A percentile compares a stretch with the other conserved stretches of the same genome.
These are phyloP conservation scores for Xylaria sp. DNA, from an alignment of 2,329 filamentous ascomycete species.

Conservation along the genomic window DNA sequence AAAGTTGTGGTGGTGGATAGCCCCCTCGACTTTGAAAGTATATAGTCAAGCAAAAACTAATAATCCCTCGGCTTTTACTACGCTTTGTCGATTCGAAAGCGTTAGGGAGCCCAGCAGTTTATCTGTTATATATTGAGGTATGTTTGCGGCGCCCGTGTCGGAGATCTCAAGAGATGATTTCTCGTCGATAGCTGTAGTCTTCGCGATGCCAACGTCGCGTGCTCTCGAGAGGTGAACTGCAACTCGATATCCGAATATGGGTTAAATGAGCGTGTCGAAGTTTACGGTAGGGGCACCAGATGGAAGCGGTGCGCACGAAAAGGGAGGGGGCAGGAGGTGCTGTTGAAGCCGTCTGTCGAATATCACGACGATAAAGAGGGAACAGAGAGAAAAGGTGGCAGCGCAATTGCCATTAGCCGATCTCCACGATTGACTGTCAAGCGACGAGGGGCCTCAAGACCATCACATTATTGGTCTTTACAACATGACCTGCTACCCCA, in stretches of 20 bases:
- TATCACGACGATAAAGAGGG: conserved; percentile 30
- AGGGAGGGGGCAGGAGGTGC: conserved; percentile 26
- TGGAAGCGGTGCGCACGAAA: background rate
- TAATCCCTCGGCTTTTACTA: background rate
- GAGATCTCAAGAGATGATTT: conserved; percentile 1
- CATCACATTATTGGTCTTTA: conserved; percentile 2
- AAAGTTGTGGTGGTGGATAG: background rate
- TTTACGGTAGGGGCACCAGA: background rate
- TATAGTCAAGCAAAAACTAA: background rate
- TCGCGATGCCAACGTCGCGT: conserved; percentile 23
- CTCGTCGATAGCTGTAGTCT: background rate
- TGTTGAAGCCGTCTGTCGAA: conserved; percentile 36
- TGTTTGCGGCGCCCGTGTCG: conserved; percentile 14
- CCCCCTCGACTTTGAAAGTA: background rate
- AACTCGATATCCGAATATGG: conserved; percentile 7
- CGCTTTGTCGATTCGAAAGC: background rate
- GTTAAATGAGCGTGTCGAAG: conserved; percentile 19
- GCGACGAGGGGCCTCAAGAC: conserved; percentile 20
- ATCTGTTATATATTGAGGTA: background rate
- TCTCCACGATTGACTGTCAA: conserved; percentile 24
- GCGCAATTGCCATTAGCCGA: conserved; percentile 8
- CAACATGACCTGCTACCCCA: background rate
- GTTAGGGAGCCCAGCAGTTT: background rate
- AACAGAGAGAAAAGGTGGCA: conserved; percentile 10
- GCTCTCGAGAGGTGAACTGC: conserved; percentile 7